A percentile compares a stretch with the other conserved stretches of the same genome.
Conservation (phyloP, 2,329 filamentous ascomycete species). For the Claviceps pusilla region DNA sequence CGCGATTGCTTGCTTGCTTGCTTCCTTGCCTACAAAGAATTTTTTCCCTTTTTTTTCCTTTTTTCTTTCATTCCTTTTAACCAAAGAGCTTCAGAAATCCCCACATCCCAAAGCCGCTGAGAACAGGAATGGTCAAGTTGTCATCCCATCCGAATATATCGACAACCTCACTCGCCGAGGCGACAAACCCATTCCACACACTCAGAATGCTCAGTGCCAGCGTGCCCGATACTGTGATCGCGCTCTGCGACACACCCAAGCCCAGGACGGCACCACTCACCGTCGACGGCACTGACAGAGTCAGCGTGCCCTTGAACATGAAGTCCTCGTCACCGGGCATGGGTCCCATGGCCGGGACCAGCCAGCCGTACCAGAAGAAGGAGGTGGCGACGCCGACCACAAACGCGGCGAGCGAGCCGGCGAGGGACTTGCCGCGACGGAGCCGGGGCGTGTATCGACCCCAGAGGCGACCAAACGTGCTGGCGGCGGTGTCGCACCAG, state of each 20-base stretch:
- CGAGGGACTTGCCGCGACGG: conserved; percentile 77
- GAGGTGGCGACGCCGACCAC: conserved; percentile 70
- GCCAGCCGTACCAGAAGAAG: conserved; percentile 72
- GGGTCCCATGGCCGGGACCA: conserved; percentile 54
- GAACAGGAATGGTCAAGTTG: conserved; percentile 87
- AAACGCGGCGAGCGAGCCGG: conserved; percentile 75
- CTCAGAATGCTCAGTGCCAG: conserved; percentile 68
- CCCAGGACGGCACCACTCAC: conserved; percentile 29
- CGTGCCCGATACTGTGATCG: conserved; percentile 51
- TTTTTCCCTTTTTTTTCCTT: no score
- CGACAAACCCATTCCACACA: conserved; percentile 74
- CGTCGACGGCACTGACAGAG: conserved; percentile 51
- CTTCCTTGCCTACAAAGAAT: neutral
- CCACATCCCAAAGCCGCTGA: conserved; percentile 81
- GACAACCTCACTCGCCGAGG: conserved; percentile 75
- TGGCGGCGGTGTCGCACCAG: conserved; percentile 96
- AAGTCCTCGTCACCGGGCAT: conserved; percentile 54
- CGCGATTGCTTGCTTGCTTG: neutral
- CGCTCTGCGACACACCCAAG: conserved; percentile 43
- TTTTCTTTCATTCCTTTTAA: conserved; percentile 17
- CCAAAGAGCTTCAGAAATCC: conserved; percentile 81
- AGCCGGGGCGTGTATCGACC: conserved; percentile 79
- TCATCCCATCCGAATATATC: conserved; percentile 93
- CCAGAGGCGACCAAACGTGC: conserved; percentile 81
- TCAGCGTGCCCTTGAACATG: conserved; percentile 65